These are phyloP conservation scores for Auxenochlorella pyrenoidosa DNA, from an alignment of 139 green algal species.

Conservation along the genomic window DNA sequence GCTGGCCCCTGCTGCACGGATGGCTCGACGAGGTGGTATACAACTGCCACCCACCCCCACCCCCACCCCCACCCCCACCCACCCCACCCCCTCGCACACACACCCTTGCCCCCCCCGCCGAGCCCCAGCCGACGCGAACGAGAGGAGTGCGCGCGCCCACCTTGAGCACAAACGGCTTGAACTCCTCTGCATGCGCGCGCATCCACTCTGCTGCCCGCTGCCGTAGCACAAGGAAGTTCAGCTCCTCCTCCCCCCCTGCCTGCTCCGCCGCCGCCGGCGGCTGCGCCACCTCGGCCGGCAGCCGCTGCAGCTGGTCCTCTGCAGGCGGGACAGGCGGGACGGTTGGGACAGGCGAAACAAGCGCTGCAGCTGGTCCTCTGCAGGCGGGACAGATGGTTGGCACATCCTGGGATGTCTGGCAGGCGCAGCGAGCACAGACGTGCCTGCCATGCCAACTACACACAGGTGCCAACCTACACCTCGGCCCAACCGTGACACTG, in stretches of 20 bases:
- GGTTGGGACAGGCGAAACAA: background rate
- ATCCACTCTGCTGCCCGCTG: slow-evolving; percentile 79
- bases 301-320: slow-evolving; percentile 85
- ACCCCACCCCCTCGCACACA: too few relatives aligned
- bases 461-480: too few relatives aligned
- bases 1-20: too few relatives aligned
- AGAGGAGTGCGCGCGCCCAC: background rate
- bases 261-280: background rate
- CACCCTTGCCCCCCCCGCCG: slow-evolving; percentile 25
- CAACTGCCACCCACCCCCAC: too few relatives aligned
- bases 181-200: slow-evolving; percentile 69
- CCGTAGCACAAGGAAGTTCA: slow-evolving; percentile 66
- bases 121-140: background rate
- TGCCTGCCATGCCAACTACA: too few relatives aligned
- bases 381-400: too few relatives aligned
- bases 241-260: background rate
- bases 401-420: too few relatives aligned
- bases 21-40: too few relatives aligned
- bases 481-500: too few relatives aligned
- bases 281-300: slow-evolving; percentile 28
- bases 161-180: slow-evolving; percentile 74
- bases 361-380: too few relatives aligned
- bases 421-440: too few relatives aligned
- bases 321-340: background rate
- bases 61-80: too few relatives aligned